Evolutionary conservation across 2,329 filamentous ascomycete species (phyloP), one percentile per base, ranked within the genome.

Genomic region (Clarireedia paspali): DNA sequence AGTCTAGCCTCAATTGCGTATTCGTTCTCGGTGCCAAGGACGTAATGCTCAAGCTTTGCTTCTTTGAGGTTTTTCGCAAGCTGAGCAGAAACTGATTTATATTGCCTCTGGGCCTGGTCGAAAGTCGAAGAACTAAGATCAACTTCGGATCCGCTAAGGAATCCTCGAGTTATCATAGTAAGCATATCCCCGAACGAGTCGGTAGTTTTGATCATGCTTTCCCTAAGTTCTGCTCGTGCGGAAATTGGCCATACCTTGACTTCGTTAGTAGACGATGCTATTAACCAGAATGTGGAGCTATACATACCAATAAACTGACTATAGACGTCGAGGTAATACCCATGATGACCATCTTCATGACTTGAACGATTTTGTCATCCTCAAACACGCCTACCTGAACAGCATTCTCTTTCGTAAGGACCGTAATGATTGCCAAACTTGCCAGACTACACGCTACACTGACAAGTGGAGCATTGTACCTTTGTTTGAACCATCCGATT

Each of bases 391-490:
- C 89, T 36, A 81, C 84, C 65, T 95, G 89, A 0, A 96, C 85
- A 2, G 90, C 84, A 50, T 90, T 91, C 71, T 96, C 92, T 71
- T 95, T 95, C 10, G 92, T 96, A 59, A 96, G 75, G 47, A 95
- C 83, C 2, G 88, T 91, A 67, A 96, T 95, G 60, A 94, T 88
- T 50, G 89, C 89, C 57, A 97, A 84, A 36, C 89, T 92, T 6
- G 91, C 84, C 62, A 96, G 76, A 34, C 91, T 96, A 63, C 88
- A 90, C 48, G 87, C 89, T 38, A 92, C 87, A 66, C 91, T 91
- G 60, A 94, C 89, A 55, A 94, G 73, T 6, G 89, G 88, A 64
- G 88, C 85, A 58, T 87, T 88, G 58, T 89, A 77, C 63, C 77
- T 84, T 68, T 92, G 88, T 72, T 95, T 95, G 55, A 87, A 82